phyloP scores from a whole-genome alignment of 202 grass and related monocot species.

The Eragrostis tef region DNA sequence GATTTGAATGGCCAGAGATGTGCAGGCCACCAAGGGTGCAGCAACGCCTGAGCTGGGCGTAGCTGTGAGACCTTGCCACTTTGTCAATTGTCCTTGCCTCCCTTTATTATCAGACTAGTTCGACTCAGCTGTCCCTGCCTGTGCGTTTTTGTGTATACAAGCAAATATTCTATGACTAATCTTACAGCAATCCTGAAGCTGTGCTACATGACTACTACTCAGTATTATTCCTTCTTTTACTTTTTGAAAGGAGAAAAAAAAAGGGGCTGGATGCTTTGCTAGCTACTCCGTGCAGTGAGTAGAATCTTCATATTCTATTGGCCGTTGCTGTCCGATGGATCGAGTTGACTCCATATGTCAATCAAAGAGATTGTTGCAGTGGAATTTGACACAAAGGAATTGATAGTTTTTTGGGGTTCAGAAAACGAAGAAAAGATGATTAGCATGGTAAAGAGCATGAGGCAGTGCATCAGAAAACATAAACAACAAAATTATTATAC shows the following conservation, averaged over 20 bases:
- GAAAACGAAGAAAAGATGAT: not conserved
- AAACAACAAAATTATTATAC: too few relatives aligned
- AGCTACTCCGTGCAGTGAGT: slow-evolving; percentile 26
- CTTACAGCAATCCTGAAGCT: slow-evolving; percentile 24
- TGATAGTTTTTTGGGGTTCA: not conserved
- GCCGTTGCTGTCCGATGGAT: not conserved
- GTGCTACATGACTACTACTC: not conserved
- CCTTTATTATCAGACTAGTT: slow-evolving; percentile 8
- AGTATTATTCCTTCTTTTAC: not conserved
- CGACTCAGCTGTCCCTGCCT: slow-evolving; percentile 15
- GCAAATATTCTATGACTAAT: slow-evolving; percentile 30
- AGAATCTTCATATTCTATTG: slow-evolving; percentile 9
- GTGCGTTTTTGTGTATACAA: too few relatives aligned
- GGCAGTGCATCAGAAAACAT: not conserved
- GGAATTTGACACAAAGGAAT: not conserved
- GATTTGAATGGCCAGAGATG: slow-evolving; percentile 44
- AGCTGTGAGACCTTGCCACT: slow-evolving; percentile 38
- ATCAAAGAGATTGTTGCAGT: not conserved
- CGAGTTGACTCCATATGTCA: not conserved
- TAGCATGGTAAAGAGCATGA: not conserved
- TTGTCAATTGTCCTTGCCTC: not conserved
- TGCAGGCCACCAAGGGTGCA: slow-evolving; percentile 52
- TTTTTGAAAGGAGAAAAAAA: slow-evolving; percentile 18
- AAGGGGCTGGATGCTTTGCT: not conserved
- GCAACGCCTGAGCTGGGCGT: not conserved